Percentiles rank a stretch among this genome's conserved stretches.
Conservation (phyloP, 805 yeast species). For the Saccharomycopsis capsularis region DNA sequence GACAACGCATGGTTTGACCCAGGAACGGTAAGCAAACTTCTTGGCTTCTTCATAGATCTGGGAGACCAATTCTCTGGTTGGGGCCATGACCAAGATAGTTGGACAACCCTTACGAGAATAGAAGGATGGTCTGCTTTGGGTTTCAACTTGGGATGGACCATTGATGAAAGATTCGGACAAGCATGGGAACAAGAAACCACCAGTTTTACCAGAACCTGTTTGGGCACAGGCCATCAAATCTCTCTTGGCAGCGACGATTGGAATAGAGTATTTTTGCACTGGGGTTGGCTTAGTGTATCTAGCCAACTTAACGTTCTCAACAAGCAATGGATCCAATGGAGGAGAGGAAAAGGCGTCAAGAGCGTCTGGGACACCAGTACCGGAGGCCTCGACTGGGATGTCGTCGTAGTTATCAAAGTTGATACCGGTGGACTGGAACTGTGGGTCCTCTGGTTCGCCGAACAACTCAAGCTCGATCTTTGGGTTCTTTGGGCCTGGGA, state of each 20-base stretch:
- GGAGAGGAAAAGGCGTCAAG: slow-evolving; percentile 82
- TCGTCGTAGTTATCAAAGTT: slow-evolving; percentile 98
- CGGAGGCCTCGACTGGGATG: slow-evolving; percentile 96
- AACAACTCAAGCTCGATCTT: slow-evolving; percentile 72
- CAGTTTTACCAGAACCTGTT: slow-evolving; percentile 99
- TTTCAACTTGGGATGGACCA: slow-evolving; percentile 68
- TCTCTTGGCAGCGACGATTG: slow-evolving; percentile 82
- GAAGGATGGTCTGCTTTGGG: slow-evolving; percentile 32
- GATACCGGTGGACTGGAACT: slow-evolving; percentile 89
- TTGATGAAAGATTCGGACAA: slow-evolving; percentile 80
- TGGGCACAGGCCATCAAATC: slow-evolving; percentile 97
- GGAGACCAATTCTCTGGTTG: slow-evolving; percentile 97
- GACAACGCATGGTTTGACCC: slow-evolving; percentile 95
- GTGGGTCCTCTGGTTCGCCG: slow-evolving; percentile 63
- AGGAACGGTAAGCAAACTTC: slow-evolving; percentile 93
- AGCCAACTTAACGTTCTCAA: slow-evolving; percentile 81
- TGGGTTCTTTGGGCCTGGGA: slow-evolving; percentile 69
- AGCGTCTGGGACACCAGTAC: slow-evolving; percentile 92
- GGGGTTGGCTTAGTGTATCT: slow-evolving; percentile 96
- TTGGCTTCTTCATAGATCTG: slow-evolving; percentile 95
- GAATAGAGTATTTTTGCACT: slow-evolving; percentile 89
- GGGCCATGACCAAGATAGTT: slow-evolving; percentile 92
- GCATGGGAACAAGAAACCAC: slow-evolving; percentile 98
- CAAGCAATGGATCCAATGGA: slow-evolving; percentile 79
- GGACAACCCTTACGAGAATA: slow-evolving; percentile 81